phyloP scores from a whole-genome alignment of 495 filamentous ascomycete species.

The Aspergillus heteromorphus region DNA sequence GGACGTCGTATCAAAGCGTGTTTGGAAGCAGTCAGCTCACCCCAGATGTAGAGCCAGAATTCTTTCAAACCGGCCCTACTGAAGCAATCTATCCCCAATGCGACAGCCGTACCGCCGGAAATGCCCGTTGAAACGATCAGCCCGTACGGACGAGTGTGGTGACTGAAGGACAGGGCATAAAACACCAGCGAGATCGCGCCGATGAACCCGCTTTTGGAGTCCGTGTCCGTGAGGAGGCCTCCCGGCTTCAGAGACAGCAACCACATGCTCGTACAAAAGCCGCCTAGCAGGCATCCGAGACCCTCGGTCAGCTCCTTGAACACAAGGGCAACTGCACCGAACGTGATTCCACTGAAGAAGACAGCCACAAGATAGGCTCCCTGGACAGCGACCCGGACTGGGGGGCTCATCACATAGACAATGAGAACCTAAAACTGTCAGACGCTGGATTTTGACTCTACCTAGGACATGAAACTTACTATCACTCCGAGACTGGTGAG shows the following conservation, averaged over 20 bases:
- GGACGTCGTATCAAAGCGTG: neutral
- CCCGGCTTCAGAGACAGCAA: conserved; percentile 71
- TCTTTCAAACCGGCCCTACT: conserved; percentile 85
- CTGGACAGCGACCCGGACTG: conserved; percentile 69
- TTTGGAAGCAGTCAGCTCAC: conserved; percentile 33
- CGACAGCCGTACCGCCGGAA: conserved; percentile 67
- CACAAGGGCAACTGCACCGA: conserved; percentile 69
- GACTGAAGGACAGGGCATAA: conserved; percentile 73
- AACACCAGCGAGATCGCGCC: conserved; percentile 58
- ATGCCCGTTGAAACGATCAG: conserved; percentile 74
- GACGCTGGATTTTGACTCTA: neutral
- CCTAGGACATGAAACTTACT: conserved; percentile 29
- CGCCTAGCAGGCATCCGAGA: conserved; percentile 79
- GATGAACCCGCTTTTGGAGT: conserved; percentile 70
- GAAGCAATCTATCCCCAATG: conserved; percentile 89
- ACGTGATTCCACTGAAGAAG: conserved; percentile 65
- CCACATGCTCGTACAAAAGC: conserved; percentile 91
- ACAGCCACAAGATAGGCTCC: conserved; percentile 85
- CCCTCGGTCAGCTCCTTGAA: conserved; percentile 87
- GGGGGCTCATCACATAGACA: conserved; percentile 82
- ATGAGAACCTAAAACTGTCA: conserved; percentile 58
- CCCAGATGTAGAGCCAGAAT: conserved; percentile 95
- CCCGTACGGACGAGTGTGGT: conserved; percentile 69
- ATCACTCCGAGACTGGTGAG: conserved; percentile 68
- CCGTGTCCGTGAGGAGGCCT: conserved; percentile 58